A percentile compares a stretch with the other conserved stretches of the same genome.
Evolutionary conservation across 169 alveolate genomes (phyloP).

Genomic region (Plasmodium knowlesi): DNA sequence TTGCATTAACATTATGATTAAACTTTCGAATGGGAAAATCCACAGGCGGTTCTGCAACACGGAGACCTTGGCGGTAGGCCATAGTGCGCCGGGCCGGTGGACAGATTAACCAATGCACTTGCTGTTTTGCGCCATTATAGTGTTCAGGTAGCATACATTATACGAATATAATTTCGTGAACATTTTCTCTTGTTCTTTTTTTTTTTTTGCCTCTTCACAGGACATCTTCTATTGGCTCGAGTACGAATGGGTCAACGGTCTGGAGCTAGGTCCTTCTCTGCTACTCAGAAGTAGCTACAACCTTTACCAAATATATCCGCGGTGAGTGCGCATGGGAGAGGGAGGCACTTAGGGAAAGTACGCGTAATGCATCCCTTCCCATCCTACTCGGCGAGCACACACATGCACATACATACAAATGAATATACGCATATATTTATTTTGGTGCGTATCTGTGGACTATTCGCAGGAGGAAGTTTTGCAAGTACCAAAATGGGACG

Average conservation of each 20-base stretch:
- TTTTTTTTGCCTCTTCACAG: background rate
- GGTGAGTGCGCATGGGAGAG: background rate
- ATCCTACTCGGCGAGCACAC: background rate
- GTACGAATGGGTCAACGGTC: conserved; percentile 23
- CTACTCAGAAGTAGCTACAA: conserved; percentile 16
- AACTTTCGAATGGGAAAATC: conserved; percentile 42
- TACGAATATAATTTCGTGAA: background rate
- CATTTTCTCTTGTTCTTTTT: background rate
- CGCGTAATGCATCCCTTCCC: background rate
- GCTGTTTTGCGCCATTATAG: background rate
- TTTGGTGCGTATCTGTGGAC: background rate
- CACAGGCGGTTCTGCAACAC: conserved; percentile 27
- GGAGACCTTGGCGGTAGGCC: conserved; percentile 30
- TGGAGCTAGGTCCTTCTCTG: conserved; percentile 18
- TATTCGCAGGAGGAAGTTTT: conserved; percentile 43
- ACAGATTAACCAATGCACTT: too few relatives aligned
- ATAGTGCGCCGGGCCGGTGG: too few relatives aligned
- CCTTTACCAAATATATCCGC: conserved; percentile 44
- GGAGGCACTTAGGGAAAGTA: background rate
- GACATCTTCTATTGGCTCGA: conserved; percentile 67
- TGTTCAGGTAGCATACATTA: background rate
- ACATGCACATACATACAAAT: background rate
- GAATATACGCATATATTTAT: too few relatives aligned
- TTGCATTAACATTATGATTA: conserved; percentile 44
- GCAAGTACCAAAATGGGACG: conserved; percentile 64